phyloP scores from a whole-genome alignment of 2,329 filamentous ascomycete species.

The Cladophialophora chaetospira region DNA sequence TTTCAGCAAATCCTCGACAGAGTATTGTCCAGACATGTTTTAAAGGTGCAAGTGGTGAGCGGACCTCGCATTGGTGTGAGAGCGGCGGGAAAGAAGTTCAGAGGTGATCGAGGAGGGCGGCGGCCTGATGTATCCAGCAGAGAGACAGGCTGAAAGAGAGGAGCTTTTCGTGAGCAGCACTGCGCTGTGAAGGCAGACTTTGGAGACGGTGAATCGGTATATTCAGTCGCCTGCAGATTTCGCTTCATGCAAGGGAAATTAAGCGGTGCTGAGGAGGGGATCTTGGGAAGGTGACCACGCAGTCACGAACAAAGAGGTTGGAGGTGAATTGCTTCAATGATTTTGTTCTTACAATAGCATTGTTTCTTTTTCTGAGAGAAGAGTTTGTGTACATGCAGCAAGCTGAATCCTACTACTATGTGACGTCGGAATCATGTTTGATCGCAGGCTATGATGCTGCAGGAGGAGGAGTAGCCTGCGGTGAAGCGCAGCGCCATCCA shows the following conservation, averaged over 20 bases:
- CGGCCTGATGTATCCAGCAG: too few relatives aligned
- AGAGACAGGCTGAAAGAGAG: too few relatives aligned
- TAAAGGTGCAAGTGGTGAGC: background rate
- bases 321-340: background rate
- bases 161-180: background rate
- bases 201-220: background rate
- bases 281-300: background rate
- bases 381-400: background rate
- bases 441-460: background rate
- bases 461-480: background rate
- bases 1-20: constrained; percentile 72
- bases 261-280: constrained; percentile 1
- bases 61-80: constrained; percentile 20
- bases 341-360: background rate
- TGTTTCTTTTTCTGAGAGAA: background rate
- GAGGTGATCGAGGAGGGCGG: background rate
- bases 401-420: background rate
- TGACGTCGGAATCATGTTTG: constrained; percentile 1
- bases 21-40: constrained; percentile 62
- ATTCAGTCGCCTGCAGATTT: constrained; percentile 9
- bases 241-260: constrained; percentile 10
- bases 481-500: background rate
- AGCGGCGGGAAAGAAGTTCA: background rate
- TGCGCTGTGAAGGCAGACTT: background rate
- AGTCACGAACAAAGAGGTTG: background rate